A percentile compares a stretch with the other conserved stretches of the same genome.
These are phyloP conservation scores for Phoma sp. DNA, from an alignment of 2,329 filamentous ascomycete species.

Conservation along the genomic window DNA sequence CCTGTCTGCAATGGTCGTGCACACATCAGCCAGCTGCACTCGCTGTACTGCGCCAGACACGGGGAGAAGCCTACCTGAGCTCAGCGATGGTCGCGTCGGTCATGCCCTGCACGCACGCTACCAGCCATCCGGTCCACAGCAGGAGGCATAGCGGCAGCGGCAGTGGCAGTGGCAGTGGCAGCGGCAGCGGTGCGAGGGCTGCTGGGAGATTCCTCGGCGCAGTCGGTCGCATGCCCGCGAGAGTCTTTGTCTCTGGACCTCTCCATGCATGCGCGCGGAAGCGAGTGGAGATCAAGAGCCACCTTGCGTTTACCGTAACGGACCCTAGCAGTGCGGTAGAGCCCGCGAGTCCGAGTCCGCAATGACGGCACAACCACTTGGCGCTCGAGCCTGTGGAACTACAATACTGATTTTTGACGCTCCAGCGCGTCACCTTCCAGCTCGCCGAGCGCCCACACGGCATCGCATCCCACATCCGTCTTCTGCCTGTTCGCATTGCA, in stretches of 20 bases:
- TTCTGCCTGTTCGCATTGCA: not conserved
- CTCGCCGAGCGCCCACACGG: not conserved
- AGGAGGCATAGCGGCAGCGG: constrained; percentile 37
- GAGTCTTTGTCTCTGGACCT: constrained; percentile 34
- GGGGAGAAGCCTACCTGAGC: constrained; percentile 41
- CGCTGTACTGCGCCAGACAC: too few relatives aligned
- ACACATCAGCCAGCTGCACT: not conserved
- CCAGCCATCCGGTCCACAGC: constrained; percentile 39
- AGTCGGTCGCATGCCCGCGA: constrained; percentile 48
- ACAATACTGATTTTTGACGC: not conserved
- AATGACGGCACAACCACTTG: not conserved
- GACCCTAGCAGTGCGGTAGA: too few relatives aligned
- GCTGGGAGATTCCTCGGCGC: not conserved
- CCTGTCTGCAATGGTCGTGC: constrained; percentile 42
- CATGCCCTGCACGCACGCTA: constrained; percentile 51
- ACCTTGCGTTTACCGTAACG: not conserved
- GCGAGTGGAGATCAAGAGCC: constrained; percentile 5
- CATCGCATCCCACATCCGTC: not conserved
- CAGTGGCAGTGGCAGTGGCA: not conserved
- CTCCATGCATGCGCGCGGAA: not conserved
- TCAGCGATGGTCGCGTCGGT: constrained; percentile 49
- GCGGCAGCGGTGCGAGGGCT: constrained; percentile 4
- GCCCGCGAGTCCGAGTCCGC: not conserved
- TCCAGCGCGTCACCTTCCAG: not conserved
- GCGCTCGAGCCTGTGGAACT: not conserved